Conservation (phyloP, 2,329 filamentous ascomycete species). For the Pseudogymnoascus sp. region DNA sequence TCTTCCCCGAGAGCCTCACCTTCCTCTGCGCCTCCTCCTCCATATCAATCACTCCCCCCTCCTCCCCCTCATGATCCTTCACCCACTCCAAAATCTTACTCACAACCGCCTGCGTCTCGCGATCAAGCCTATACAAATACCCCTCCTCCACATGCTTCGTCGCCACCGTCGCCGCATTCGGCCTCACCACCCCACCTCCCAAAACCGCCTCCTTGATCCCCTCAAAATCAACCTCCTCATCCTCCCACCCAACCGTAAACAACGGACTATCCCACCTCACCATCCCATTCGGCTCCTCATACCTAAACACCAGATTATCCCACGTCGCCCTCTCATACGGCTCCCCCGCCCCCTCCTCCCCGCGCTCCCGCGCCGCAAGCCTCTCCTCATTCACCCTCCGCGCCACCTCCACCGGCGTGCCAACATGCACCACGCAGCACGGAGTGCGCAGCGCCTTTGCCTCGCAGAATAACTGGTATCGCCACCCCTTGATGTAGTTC, state of each 20-base stretch:
- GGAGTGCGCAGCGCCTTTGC: conserved; percentile 72
- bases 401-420: conserved; percentile 47
- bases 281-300: conserved; percentile 83
- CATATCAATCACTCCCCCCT: conserved; percentile 46
- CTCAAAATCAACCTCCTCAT: conserved; percentile 59
- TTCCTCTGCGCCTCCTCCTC: conserved; percentile 36
- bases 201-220: conserved; percentile 68
- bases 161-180: conserved; percentile 69
- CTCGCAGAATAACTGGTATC: conserved; percentile 81
- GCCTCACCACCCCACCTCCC: conserved; percentile 51
- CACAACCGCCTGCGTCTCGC: conserved; percentile 70
- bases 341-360: conserved; percentile 28
- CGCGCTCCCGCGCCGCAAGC: conserved; percentile 31
- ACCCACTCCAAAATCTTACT: conserved; percentile 62
- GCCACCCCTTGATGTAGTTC: conserved; percentile 87
- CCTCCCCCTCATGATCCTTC: conserved; percentile 55
- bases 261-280: conserved; percentile 77
- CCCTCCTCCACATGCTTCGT: conserved; percentile 58
- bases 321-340: conserved; percentile 25
- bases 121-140: conserved; percentile 74
- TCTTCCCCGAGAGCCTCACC: conserved; percentile 54
- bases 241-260: conserved; percentile 72
- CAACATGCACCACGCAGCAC: conserved; percentile 65
- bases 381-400: conserved; percentile 53
- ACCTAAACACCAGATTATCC: conserved; percentile 51